Base-by-base conservation (phyloP, 2,329 filamentous ascomycete genomes). In the Trichoderma sp. region DNA sequence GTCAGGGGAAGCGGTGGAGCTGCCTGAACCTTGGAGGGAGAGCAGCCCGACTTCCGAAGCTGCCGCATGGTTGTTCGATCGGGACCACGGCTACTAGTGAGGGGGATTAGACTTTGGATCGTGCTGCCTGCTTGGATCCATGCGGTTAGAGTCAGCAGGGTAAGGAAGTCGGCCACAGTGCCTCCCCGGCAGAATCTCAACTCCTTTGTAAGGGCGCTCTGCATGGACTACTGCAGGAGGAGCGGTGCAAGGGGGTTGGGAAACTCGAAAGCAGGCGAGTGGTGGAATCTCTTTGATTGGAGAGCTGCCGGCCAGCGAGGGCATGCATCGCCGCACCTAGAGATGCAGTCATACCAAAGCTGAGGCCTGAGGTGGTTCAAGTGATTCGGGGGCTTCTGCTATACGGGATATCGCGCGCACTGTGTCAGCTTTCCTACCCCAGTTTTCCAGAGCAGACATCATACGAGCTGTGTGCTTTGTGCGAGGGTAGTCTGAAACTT, bases 11-110 rank as follows among this genome's bases (percentile, higher is more conserved):
- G 19, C 28, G 19, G 59, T 63, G 60, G 60, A 55, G 60, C 34
- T 47, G 60, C n/a, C 41, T 63, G 60, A 26, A 24, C 60, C 21
- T 30, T 47, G 43, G 43, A 26, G 21, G 56, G 17, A 9, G 45
- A 41, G 45, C 34, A 48, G 48, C 41, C 60, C 60, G 60, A 63
- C 60, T 63, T 63, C 60, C 60, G 60, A 63, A 55, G 26, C 50
- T 63, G 50, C 60, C 60, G 57, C 41, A 41, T 39, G 19, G 48
- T 28, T 28, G 39, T n/a, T 47, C 41, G 41, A 63, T 63, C 60
- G 60, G 60, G 54, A 19, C 4, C 45, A 63, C 30, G 51, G 41
- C 50, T 63, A 51, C 50, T 63, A 51, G 39, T 44, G 59, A 54
- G 59, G 48, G 60, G 60, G 45, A 55, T 54, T 55, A 55, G 30